Conservation (phyloP, 1,284 basidiomycete species). For the Cystobasidium pallidum region DNA sequence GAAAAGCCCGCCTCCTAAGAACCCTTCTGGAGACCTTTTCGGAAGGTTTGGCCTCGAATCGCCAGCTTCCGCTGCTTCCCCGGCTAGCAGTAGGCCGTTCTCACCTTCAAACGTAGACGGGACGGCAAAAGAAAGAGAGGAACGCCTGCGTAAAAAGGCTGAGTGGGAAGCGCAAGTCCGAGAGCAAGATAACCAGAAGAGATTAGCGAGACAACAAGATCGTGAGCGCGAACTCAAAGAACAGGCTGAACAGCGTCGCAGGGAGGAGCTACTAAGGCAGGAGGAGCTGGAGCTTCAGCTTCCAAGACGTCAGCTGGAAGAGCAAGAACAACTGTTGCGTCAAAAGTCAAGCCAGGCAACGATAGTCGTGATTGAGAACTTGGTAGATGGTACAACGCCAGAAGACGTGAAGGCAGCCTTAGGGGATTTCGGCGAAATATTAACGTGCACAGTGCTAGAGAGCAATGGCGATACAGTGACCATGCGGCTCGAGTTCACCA, state of each 20-base stretch:
- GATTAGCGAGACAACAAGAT: constrained; percentile 16
- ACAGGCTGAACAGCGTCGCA: constrained; percentile 22
- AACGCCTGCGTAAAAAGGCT: constrained; percentile 26
- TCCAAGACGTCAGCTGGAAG: constrained; percentile 9
- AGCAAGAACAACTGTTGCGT: constrained; percentile 10
- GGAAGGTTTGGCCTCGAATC: constrained; percentile 21
- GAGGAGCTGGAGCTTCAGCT: constrained; percentile 27
- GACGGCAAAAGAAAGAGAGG: constrained; percentile 17
- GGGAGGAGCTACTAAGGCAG: constrained; percentile 22
- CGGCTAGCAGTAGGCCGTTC: not conserved
- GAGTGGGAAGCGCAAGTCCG: constrained; percentile 22
- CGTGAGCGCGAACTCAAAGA: constrained; percentile 18
- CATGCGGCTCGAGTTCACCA: constrained; percentile 34
- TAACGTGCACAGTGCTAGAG: constrained; percentile 22
- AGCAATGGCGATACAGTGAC: constrained; percentile 42
- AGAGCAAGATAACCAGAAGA: constrained; percentile 21
- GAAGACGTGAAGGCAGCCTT: constrained; percentile 44
- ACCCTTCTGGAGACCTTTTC: constrained; percentile 18
- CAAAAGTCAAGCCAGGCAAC: constrained; percentile 22
- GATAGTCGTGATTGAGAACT: constrained; percentile 26
- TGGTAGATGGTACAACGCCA: constrained; percentile 43
- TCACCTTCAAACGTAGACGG: not conserved
- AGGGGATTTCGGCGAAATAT: constrained; percentile 36
- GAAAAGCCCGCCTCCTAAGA: constrained; percentile 8
- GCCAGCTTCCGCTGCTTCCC: not conserved